A percentile compares a stretch with the other conserved stretches of the same genome.
phyloP scores from a whole-genome alignment of 129 eudicot species.

The Pittosporum tobira region DNA sequence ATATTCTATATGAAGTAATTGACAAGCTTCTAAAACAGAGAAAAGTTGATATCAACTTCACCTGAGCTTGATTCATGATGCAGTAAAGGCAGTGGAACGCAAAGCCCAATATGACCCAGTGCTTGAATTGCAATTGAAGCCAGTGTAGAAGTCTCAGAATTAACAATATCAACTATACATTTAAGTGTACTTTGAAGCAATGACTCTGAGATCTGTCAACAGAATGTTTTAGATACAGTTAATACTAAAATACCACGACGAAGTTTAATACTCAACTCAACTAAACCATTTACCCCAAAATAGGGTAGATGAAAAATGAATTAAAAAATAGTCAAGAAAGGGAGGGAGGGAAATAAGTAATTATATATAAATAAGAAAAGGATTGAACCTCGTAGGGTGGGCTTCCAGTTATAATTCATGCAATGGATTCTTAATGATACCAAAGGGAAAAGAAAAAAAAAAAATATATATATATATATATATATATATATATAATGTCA shows the following conservation, averaged over 20 bases:
- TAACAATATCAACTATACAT: slow-evolving; percentile 63
- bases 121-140: slow-evolving; percentile 95
- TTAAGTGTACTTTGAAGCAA: slow-evolving; percentile 45
- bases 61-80: slow-evolving; percentile 54
- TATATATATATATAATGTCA: too few species aligned
- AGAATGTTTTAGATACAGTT: background rate
- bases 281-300: too few species aligned
- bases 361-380: too few species aligned
- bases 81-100: slow-evolving; percentile 48
- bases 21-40: slow-evolving; percentile 5
- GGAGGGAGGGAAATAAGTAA: too few species aligned
- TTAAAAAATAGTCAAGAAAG: too few species aligned
- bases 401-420: too few species aligned
- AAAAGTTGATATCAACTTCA: slow-evolving; percentile 20
- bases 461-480: too few species aligned
- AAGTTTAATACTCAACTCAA: too few species aligned
- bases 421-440: too few species aligned
- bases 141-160: slow-evolving; percentile 51
- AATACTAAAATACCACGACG: background rate
- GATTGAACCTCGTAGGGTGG: too few species aligned
- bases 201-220: slow-evolving; percentile 52
- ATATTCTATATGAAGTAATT: background rate
- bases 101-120: slow-evolving; percentile 84
- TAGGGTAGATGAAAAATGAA: too few species aligned
- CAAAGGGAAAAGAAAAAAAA: too few species aligned